Evolutionary conservation across 768 basidiomycete species (phyloP), one percentile per base, ranked within the genome.

Genomic region (Kwoniella dejecticola): DNA sequence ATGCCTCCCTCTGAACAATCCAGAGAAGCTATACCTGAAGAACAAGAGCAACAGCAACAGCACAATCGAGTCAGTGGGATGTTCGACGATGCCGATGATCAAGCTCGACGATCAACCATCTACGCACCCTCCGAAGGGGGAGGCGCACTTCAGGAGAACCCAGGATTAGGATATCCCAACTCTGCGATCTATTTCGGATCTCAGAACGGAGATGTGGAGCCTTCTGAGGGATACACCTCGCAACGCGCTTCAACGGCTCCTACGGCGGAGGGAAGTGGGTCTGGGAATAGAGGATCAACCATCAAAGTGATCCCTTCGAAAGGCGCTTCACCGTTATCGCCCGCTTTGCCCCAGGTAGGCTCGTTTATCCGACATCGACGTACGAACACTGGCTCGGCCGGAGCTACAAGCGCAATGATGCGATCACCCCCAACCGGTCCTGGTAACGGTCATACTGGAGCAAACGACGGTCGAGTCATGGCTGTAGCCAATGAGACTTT

Each of bases 401-500:
- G 48, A 7, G 50, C 49, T 12, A 47, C 49, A 5, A 55, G 45
- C 21, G 46, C 59, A 6, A 52, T 52, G 23, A 50, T 47, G 27
- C 41, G 49, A 58, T 55, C 60, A n/a, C 13, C 57, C 30, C 19
- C 54, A 27, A 19, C 59, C n/a, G 44, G 29, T 19, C 23, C 62
- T 6, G n/a, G 24, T 13, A 19, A 54, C n/a, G 44, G 29, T 19
- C 23, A 57, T 6, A 24, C 29, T 13, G 54, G 60, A 6, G 38
- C 40, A 15, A 55, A 60, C 26, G 76, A 77, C 47, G 77, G 77
- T 7, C 55, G 72, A 52, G 66, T 76, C 17, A 56, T 66, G 5
- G 77, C 77, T 0, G 36, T 62, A 3, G 66, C 71, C 50, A 79
- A 77, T 53, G 75, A 79, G 57, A 79, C 74, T 2, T 79, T 79